Conservation (phyloP, 352 stramenopile genomes). For the Pseudoperonospora humuli region DNA sequence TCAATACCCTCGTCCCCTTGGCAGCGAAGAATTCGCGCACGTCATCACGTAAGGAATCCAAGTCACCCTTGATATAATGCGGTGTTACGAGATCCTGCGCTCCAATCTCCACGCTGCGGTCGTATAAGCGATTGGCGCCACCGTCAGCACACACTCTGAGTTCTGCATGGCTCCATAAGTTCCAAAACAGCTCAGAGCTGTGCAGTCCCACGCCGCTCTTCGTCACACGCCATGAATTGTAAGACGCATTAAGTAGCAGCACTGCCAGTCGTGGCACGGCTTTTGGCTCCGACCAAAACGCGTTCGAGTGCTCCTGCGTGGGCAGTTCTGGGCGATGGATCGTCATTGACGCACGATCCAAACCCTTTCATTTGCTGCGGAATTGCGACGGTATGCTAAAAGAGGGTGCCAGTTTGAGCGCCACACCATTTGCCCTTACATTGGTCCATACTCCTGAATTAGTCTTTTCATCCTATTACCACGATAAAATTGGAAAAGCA, state of each 20-base stretch:
- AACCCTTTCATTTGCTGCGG: no score
- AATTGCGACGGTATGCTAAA: no score
- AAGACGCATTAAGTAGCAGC: conserved; percentile 48
- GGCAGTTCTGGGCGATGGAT: conserved; percentile 2
- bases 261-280: conserved; percentile 42
- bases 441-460: no score
- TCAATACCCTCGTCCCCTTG: conserved; percentile 53
- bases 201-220: conserved; percentile 6
- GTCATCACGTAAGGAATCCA: conserved; percentile 89
- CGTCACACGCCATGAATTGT: conserved; percentile 38
- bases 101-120: conserved; percentile 40
- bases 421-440: no score
- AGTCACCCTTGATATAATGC: conserved; percentile 91
- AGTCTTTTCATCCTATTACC: background rate
- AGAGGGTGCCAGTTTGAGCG: no score
- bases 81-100: conserved; percentile 51
- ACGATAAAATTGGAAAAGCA: no score
- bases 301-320: conserved; percentile 36
- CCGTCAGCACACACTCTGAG: conserved; percentile 91
- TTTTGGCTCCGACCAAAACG: conserved; percentile 42
- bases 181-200: conserved; percentile 54
- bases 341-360: no score
- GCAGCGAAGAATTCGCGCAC: conserved; percentile 82
- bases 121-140: conserved; percentile 91
- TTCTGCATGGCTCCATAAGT: conserved; percentile 53